Evolutionary conservation across 805 yeast species (phyloP).

Genomic region (Scheffersomyces coipomensis): DNA sequence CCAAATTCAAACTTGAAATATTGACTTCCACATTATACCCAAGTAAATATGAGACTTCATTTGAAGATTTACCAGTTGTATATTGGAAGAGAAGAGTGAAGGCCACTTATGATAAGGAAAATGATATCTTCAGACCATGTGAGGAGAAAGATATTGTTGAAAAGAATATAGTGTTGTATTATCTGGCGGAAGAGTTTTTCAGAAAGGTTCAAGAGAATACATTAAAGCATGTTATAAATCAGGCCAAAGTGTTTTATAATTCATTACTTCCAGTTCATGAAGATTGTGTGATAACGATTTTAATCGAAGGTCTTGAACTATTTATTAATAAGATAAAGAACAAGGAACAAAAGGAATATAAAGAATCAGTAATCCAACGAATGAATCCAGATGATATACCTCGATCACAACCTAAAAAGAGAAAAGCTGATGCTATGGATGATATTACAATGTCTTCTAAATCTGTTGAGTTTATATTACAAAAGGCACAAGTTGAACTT

Average conservation of each 20-base stretch:
- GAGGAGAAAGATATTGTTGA: constrained; percentile 42
- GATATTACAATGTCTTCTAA: constrained; percentile 14
- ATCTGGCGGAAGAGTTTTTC: constrained; percentile 46
- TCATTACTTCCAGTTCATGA: neutral
- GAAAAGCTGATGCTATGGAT: constrained; percentile 4
- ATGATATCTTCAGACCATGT: constrained; percentile 58
- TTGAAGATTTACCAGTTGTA: constrained; percentile 39
- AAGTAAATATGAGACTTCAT: constrained; percentile 20
- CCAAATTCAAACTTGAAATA: constrained; percentile 26
- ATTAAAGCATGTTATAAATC: constrained; percentile 1
- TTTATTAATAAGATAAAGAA: constrained; percentile 43
- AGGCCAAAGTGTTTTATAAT: constrained; percentile 1
- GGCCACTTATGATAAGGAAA: constrained; percentile 46
- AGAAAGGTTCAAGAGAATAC: constrained; percentile 3
- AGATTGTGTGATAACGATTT: constrained; percentile 37
- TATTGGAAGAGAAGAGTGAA: constrained; percentile 50
- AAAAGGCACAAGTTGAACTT: constrained; percentile 45
- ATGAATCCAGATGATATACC: constrained; percentile 7
- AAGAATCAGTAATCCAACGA: constrained; percentile 28
- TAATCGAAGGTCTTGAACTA: constrained; percentile 47
- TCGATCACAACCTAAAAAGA: constrained; percentile 1
- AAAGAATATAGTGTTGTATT: constrained; percentile 41
- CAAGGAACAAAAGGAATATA: constrained; percentile 44
- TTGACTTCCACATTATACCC: constrained; percentile 13
- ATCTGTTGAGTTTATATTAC: constrained; percentile 40